Evolutionary conservation across 148 eudicot species (phyloP).

Genomic region (Hydrangea macrophylla): DNA sequence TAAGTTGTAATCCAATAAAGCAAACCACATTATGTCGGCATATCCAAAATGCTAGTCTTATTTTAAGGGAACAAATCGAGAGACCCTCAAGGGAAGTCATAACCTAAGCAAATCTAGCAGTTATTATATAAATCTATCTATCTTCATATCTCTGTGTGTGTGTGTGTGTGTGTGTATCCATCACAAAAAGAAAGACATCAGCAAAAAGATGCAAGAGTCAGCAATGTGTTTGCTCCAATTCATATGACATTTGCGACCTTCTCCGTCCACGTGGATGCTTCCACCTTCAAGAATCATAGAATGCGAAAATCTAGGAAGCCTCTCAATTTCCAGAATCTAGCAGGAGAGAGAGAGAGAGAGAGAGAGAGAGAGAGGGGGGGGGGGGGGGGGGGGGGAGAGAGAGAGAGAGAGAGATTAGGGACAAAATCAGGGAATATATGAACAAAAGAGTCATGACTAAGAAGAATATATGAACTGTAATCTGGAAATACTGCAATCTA

Average conservation of each 20-base stretch:
- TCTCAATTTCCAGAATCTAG: slow-evolving; percentile 74
- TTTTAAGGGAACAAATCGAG: no score
- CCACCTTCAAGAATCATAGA: slow-evolving; percentile 96
- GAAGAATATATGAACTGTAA: neutral
- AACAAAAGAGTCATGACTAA: neutral
- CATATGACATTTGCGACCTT: slow-evolving; percentile 42
- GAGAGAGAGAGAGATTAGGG: slow-evolving; percentile 7
- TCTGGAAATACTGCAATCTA: neutral
- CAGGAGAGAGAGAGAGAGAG: slow-evolving; percentile 8
- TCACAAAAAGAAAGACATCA: neutral
- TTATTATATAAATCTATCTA: no score
- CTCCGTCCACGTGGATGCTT: slow-evolving; percentile 99
- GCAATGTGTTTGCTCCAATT: neutral
- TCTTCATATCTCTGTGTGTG: no score
- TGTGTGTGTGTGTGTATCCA: neutral
- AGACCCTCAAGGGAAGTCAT: no score
- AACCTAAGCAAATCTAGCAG: no score
- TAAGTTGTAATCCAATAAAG: no score
- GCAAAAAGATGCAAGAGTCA: neutral
- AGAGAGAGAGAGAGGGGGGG: slow-evolving; percentile 1
- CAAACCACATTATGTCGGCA: no score
- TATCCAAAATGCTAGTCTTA: no score
- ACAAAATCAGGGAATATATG: neutral
- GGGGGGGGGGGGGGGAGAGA: slow-evolving; percentile 3
- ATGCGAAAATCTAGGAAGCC: slow-evolving; percentile 77